phyloP scores from a whole-genome alignment of 2,329 filamentous ascomycete genomes.

The Ascomycota sp. region DNA sequence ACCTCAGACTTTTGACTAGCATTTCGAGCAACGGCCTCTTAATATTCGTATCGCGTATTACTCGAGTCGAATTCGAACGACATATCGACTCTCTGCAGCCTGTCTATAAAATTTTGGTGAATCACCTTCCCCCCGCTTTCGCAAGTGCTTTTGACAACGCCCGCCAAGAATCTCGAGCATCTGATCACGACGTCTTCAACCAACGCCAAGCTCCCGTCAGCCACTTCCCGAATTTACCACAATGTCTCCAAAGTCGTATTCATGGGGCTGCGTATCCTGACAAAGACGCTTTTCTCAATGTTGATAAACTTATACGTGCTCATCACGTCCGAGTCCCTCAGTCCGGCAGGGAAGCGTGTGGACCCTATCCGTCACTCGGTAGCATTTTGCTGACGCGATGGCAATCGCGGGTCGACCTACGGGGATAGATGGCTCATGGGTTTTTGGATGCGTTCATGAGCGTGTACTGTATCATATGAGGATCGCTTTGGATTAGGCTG shows the following conservation, averaged over 20 bases:
- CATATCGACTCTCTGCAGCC: conserved; percentile 11
- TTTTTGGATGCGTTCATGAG: conserved; percentile 10
- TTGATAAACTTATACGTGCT: conserved; percentile 32
- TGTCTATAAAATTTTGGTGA: conserved; percentile 22
- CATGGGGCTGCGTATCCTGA: conserved; percentile 27
- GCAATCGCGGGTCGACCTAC: conserved; percentile 7
- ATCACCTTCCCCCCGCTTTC: conserved; percentile 27
- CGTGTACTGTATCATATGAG: conserved; percentile 24
- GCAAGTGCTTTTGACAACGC: conserved; percentile 26
- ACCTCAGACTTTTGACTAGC: too few species aligned
- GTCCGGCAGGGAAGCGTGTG: conserved; percentile 29
- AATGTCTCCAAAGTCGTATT: conserved; percentile 29
- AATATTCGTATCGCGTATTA: too few species aligned
- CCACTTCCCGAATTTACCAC: conserved; percentile 19
- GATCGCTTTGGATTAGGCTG: conserved; percentile 29
- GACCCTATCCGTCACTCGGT: conserved; percentile 25
- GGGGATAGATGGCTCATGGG: conserved; percentile 10
- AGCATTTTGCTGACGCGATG: conserved; percentile 14
- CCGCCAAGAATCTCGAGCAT: conserved; percentile 25
- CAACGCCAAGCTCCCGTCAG: conserved; percentile 16
- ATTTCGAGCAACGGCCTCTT: too few species aligned
- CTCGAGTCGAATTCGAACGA: too few species aligned
- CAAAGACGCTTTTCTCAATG: conserved; percentile 25
- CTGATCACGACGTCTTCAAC: conserved; percentile 27
- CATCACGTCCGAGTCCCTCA: conserved; percentile 31